Evolutionary conservation across 352 stramenopile species (phyloP).

Genomic region (Phytophthora sp.): DNA sequence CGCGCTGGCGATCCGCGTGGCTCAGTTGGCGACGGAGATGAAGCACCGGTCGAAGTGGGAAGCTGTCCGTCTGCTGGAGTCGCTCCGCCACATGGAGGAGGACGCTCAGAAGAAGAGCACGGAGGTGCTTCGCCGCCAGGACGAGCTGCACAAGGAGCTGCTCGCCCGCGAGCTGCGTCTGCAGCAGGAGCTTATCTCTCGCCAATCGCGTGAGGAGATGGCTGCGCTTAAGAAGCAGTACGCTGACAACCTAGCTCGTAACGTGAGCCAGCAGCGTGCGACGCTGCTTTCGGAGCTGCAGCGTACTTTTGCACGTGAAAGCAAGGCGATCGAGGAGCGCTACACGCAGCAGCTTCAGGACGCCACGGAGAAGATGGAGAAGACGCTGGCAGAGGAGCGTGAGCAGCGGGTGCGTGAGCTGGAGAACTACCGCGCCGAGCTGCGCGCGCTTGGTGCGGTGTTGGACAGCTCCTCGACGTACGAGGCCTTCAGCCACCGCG

Average conservation of each 20-base stretch:
- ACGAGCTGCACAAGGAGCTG: slow-evolving; percentile 78
- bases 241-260: slow-evolving; percentile 56
- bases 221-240: slow-evolving; percentile 71
- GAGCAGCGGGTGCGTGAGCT: slow-evolving; percentile 66
- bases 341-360: slow-evolving; percentile 50
- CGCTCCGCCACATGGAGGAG: slow-evolving; percentile 79
- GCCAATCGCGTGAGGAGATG: slow-evolving; percentile 69
- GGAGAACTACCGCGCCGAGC: slow-evolving; percentile 67
- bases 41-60: slow-evolving; percentile 90
- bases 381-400: slow-evolving; percentile 64
- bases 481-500: slow-evolving; percentile 85
- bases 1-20: slow-evolving; percentile 74
- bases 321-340: slow-evolving; percentile 66
- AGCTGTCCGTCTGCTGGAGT: slow-evolving; percentile 73
- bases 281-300: slow-evolving; percentile 64
- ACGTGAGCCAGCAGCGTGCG: slow-evolving; percentile 65
- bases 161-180: slow-evolving; percentile 76
- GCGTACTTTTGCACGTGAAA: slow-evolving; percentile 62
- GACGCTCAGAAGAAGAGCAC: slow-evolving; percentile 77
- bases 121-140: slow-evolving; percentile 66
- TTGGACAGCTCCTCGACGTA: slow-evolving; percentile 81
- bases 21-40: slow-evolving; percentile 85
- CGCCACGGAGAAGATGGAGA: slow-evolving; percentile 65
- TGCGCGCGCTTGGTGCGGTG: slow-evolving; percentile 70
- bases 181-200: slow-evolving; percentile 71